Conservation (phyloP, 1,139 yeast genomes). For the Taphrina sp. region DNA sequence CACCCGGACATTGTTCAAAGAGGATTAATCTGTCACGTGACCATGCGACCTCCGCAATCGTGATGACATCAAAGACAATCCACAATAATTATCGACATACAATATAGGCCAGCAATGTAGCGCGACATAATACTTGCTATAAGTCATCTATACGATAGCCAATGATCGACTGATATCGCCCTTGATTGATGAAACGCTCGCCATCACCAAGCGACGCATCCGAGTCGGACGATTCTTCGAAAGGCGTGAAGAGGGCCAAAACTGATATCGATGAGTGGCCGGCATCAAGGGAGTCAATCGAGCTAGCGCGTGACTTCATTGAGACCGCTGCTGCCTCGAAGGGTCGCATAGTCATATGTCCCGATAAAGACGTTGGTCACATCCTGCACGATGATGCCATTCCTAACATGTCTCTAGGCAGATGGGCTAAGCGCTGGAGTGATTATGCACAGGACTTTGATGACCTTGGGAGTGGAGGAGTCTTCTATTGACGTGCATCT, state of each 20-base stretch:
- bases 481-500: constrained; percentile 11
- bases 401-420: constrained; percentile 12
- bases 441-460: constrained; percentile 21
- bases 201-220: neutral
- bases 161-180: too few relatives aligned
- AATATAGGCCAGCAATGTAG: too few relatives aligned
- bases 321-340: constrained; percentile 3
- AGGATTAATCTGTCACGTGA: too few relatives aligned
- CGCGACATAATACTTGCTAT: too few relatives aligned
- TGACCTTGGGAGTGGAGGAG: constrained; percentile 7
- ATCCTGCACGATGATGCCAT: too few relatives aligned
- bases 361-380: constrained; percentile 19
- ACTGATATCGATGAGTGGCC: constrained; percentile 27
- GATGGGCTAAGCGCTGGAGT: constrained; percentile 27
- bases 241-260: constrained; percentile 7
- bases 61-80: too few relatives aligned
- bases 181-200: constrained; percentile 14
- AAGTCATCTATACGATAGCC: too few relatives aligned
- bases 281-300: constrained; percentile 13
- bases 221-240: constrained; percentile 19
- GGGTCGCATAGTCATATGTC: constrained; percentile 19
- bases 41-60: too few relatives aligned
- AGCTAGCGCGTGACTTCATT: constrained; percentile 8
- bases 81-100: too few relatives aligned
- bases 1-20: too few relatives aligned